These are phyloP conservation scores for Kondoa subrosea DNA, from an alignment of 768 basidiomycete species.

Conservation along the genomic window DNA sequence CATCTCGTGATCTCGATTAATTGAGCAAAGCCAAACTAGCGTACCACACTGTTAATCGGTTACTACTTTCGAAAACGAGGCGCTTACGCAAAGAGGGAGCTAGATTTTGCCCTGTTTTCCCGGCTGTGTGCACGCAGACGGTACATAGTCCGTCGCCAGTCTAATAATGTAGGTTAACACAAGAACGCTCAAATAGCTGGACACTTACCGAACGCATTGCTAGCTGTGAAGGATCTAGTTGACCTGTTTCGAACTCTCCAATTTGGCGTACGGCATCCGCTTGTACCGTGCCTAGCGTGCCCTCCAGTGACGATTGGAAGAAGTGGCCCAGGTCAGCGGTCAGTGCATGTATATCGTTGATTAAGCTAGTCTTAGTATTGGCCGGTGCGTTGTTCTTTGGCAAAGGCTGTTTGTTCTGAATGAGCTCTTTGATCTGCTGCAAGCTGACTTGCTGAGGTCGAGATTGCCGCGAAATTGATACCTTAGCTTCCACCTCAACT, in stretches of 20 bases:
- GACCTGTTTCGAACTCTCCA: not conserved
- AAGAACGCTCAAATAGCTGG: not conserved
- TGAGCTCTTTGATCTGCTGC: not conserved
- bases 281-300: not conserved
- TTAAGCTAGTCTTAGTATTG: not conserved
- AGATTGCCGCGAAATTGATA: not conserved
- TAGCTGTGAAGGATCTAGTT: not conserved
- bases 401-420: not conserved
- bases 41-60: not conserved
- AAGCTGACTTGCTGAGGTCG: not conserved
- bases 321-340: not conserved
- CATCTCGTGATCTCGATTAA: not conserved
- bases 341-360: not conserved
- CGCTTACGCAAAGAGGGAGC: conserved; percentile 1
- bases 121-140: not conserved
- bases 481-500: not conserved
- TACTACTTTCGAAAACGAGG: not conserved
- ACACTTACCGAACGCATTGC: not conserved
- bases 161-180: not conserved
- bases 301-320: not conserved
- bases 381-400: not conserved
- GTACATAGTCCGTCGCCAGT: not conserved
- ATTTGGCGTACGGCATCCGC: not conserved
- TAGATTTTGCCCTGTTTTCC: not conserved
- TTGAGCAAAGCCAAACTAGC: conserved; percentile 13